A percentile compares a stretch with the other conserved stretches of the same genome.
phyloP scores from a whole-genome alignment of 768 basidiomycete genomes.

The Hemileccinum impolitum region DNA sequence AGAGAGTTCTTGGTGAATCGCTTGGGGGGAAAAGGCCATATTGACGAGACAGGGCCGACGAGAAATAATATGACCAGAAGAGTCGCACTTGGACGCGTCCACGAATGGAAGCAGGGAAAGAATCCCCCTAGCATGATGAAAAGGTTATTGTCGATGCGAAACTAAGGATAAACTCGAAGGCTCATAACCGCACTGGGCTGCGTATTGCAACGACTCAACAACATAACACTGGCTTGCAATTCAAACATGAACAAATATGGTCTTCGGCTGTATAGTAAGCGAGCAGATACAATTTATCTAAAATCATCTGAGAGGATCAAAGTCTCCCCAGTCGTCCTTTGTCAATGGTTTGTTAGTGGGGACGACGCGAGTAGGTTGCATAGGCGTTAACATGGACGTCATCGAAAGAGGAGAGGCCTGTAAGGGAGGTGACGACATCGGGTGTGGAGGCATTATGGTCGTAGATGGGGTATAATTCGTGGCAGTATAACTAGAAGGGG shows the following conservation, averaged over 20 bases:
- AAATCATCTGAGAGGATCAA: slow-evolving; percentile 55
- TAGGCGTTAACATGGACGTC: slow-evolving; percentile 56
- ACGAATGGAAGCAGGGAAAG: neutral
- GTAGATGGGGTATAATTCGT: slow-evolving; percentile 17
- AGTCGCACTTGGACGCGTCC: neutral
- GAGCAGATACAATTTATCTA: slow-evolving; percentile 5
- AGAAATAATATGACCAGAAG: slow-evolving; percentile 20
- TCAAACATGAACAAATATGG: slow-evolving; percentile 27
- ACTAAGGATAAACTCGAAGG: neutral
- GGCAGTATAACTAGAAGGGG: slow-evolving; percentile 12
- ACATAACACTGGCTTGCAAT: slow-evolving; percentile 1
- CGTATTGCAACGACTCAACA: neutral
- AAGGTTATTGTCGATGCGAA: neutral
- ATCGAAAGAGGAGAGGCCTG: slow-evolving; percentile 36
- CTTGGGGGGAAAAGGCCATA: slow-evolving; percentile 89
- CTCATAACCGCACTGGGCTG: slow-evolving; percentile 5
- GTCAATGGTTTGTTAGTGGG: slow-evolving; percentile 45
- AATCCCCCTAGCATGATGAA: slow-evolving; percentile 10
- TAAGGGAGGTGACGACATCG: slow-evolving; percentile 29
- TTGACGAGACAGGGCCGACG: slow-evolving; percentile 24
- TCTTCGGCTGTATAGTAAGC: neutral
- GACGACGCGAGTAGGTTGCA: slow-evolving; percentile 45
- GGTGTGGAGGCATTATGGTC: slow-evolving; percentile 19
- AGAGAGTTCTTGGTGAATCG: slow-evolving; percentile 80
- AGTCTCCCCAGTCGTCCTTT: slow-evolving; percentile 76